phyloP scores from a whole-genome alignment of 1,139 yeast genomes.

The Yamadazyma taylorii region DNA sequence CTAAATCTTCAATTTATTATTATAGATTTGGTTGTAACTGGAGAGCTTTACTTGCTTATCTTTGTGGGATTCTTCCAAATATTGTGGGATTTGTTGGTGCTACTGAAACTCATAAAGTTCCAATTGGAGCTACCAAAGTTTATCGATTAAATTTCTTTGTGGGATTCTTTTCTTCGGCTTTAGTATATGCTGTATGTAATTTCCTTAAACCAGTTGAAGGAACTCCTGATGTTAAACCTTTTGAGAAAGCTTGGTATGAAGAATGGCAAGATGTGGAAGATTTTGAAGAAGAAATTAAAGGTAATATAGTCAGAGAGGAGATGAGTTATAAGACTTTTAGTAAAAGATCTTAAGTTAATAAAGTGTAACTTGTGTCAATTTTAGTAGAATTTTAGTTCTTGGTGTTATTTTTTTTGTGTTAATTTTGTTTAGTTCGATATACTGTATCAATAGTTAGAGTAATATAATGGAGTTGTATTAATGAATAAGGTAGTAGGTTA shows the following conservation, averaged over 20 bases:
- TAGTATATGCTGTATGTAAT: slow-evolving; percentile 51
- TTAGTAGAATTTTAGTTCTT: not conserved
- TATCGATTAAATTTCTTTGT: slow-evolving; percentile 73
- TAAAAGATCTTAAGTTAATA: not conserved
- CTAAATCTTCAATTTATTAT: slow-evolving; percentile 49
- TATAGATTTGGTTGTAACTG: slow-evolving; percentile 69
- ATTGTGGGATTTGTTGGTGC: slow-evolving; percentile 89
- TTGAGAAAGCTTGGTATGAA: slow-evolving; percentile 66
- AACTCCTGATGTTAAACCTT: slow-evolving; percentile 48
- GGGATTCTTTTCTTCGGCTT: slow-evolving; percentile 63
- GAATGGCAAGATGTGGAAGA: slow-evolving; percentile 60
- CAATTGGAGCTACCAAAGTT: slow-evolving; percentile 72
- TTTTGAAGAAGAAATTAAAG: slow-evolving; percentile 50
- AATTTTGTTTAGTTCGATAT: no score
- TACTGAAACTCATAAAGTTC: slow-evolving; percentile 63
- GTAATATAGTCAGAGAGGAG: slow-evolving; percentile 31
- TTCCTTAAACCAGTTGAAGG: slow-evolving; percentile 62
- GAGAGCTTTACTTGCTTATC: slow-evolving; percentile 74
- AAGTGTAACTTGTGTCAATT: not conserved
- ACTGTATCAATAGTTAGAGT: no score
- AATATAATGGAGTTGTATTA: no score
- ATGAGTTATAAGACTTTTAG: slow-evolving; percentile 1
- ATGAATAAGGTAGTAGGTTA: no score
- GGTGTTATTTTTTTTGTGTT: not conserved
- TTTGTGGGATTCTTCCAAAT: slow-evolving; percentile 77